These are phyloP conservation scores for Chrysosporium keratinophilum DNA, from an alignment of 2,329 filamentous ascomycete species.

Conservation along the genomic window DNA sequence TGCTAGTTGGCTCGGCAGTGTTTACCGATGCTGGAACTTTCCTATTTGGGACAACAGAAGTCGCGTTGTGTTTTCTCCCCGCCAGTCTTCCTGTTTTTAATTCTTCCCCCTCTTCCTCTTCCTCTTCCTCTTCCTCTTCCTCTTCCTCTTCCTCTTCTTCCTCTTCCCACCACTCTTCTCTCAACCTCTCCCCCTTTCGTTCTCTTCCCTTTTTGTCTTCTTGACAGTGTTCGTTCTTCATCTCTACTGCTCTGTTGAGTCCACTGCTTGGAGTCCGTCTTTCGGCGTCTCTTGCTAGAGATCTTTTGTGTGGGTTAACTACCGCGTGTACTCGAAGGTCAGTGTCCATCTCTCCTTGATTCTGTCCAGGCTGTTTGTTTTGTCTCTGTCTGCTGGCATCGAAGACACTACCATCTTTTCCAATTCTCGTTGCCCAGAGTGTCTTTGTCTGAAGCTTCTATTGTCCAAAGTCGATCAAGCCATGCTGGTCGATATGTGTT, in stretches of 20 bases:
- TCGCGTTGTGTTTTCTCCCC: neutral
- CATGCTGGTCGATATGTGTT: no score
- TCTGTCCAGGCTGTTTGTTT: no score
- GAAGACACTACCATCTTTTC: no score
- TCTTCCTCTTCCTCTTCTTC: slow-evolving; percentile 12
- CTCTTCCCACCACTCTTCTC: slow-evolving; percentile 2
- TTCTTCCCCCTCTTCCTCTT: neutral
- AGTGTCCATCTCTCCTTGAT: no score
- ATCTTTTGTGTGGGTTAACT: neutral
- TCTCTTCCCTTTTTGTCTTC: neutral
- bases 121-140: slow-evolving; percentile 11
- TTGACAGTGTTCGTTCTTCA: neutral
- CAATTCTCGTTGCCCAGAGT: no score
- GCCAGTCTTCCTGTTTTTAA: neutral
- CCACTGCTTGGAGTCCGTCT: neutral
- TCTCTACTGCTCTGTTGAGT: neutral
- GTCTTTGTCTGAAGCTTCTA: no score
- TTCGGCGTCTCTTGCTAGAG: neutral
- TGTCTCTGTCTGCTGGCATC: no score
- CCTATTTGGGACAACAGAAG: slow-evolving; percentile 1
- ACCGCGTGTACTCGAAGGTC: no score
- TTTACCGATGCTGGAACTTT: neutral
- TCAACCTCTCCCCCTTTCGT: slow-evolving; percentile 4
- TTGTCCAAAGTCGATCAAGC: no score
- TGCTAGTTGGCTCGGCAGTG: neutral